A percentile compares a stretch with the other conserved stretches of the same genome.
phyloP scores from a whole-genome alignment of 2,329 filamentous ascomycete species.

The Clonostachys rosea region DNA sequence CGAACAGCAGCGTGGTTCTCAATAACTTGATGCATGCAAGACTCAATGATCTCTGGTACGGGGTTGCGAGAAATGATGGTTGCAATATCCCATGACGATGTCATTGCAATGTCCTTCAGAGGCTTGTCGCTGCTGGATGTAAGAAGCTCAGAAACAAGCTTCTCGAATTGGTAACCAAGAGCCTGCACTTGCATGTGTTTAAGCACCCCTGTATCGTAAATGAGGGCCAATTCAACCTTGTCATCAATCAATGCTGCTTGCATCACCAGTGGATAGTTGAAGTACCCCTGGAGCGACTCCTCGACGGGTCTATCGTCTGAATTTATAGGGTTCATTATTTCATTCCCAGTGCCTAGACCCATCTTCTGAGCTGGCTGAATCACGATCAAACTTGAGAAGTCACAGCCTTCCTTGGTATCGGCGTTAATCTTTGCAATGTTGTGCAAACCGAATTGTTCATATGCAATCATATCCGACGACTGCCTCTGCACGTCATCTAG shows the following conservation, averaged over 20 bases:
- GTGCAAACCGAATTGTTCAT: slow-evolving; percentile 13
- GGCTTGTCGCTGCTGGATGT: background rate
- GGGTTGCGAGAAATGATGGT: slow-evolving; percentile 24
- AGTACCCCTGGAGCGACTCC: background rate
- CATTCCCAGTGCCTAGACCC: background rate
- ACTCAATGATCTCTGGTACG: background rate
- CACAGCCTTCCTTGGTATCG: slow-evolving; percentile 3
- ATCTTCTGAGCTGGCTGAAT: slow-evolving; percentile 1
- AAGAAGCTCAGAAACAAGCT: background rate
- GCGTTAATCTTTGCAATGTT: slow-evolving; percentile 6
- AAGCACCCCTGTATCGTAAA: slow-evolving; percentile 1
- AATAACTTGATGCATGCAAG: slow-evolving; percentile 5
- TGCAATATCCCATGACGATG: background rate
- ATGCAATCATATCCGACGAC: slow-evolving; percentile 10
- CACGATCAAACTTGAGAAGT: slow-evolving; percentile 1
- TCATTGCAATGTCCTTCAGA: background rate
- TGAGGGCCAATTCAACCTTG: slow-evolving; percentile 1
- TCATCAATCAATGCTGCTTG: background rate
- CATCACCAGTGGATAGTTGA: slow-evolving; percentile 1
- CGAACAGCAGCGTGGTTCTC: background rate
- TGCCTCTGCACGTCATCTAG: slow-evolving; percentile 8
- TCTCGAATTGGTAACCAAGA: slow-evolving; percentile 2
- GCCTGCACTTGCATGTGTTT: background rate
- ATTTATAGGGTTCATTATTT: background rate
- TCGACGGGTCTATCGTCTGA: background rate